A percentile compares a stretch with the other conserved stretches of the same genome.
Evolutionary conservation across 345 rosid genomes (phyloP).

Genomic region (Anacardium occidentale): DNA sequence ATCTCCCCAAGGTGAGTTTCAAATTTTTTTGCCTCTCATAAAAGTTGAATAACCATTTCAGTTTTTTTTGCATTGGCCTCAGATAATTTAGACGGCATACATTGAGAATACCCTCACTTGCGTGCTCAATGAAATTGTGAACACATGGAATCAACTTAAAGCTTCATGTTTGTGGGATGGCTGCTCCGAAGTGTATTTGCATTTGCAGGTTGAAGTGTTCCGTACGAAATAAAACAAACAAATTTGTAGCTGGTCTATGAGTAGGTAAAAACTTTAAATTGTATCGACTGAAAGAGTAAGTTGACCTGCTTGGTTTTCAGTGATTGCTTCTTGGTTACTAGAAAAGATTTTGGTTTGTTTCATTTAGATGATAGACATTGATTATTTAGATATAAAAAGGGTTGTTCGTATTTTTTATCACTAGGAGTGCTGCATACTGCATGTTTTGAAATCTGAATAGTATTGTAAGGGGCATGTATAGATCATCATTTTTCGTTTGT

Average conservation of each 20-base stretch:
- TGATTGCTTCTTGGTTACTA: conserved; percentile 5
- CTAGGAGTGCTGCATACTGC: too few species aligned
- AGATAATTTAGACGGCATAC: conserved; percentile 28
- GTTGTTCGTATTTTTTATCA: too few species aligned
- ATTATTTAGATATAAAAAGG: too few species aligned
- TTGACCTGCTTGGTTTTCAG: too few species aligned
- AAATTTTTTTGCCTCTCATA: not conserved
- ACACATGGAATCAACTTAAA: not conserved
- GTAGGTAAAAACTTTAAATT: conserved; percentile 3
- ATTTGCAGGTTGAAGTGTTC: conserved; percentile 16
- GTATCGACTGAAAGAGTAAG: conserved; percentile 15
- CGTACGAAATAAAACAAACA: conserved; percentile 20
- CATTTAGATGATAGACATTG: too few species aligned
- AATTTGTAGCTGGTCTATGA: conserved; percentile 9
- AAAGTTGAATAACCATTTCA: not conserved
- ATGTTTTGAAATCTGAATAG: too few species aligned
- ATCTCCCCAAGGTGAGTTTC: conserved; percentile 43
- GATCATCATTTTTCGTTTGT: too few species aligned
- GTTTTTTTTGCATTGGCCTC: conserved; percentile 15
- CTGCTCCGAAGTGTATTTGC: conserved; percentile 19
- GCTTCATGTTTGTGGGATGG: conserved; percentile 4
- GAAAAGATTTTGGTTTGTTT: not conserved
- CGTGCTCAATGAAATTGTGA: not conserved
- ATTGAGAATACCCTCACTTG: not conserved
- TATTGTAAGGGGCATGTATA: too few species aligned